Evolutionary conservation across 1,284 basidiomycete species (phyloP).

Genomic region (Coniophora puteana): DNA sequence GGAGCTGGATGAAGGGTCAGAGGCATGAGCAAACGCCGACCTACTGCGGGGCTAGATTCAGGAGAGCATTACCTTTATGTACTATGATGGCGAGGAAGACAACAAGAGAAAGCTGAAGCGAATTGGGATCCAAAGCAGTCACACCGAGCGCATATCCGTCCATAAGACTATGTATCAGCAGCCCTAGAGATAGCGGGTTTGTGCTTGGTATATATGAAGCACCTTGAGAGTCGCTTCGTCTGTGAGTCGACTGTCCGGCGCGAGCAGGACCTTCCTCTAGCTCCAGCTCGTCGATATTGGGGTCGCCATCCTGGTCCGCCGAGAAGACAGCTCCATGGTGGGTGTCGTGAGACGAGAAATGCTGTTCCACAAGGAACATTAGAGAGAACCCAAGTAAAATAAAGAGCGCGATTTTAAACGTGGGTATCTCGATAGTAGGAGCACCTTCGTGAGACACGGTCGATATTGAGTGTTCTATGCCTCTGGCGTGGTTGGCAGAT

Average conservation of each 20-base stretch:
- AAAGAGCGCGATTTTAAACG: constrained; percentile 62
- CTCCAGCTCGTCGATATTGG: constrained; percentile 57
- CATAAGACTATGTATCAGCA: constrained; percentile 83
- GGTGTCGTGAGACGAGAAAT: constrained; percentile 48
- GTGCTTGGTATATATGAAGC: constrained; percentile 32
- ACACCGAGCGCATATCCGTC: constrained; percentile 91
- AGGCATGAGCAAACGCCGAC: constrained; percentile 3
- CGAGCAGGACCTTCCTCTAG: constrained; percentile 29
- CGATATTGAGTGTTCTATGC: constrained; percentile 53
- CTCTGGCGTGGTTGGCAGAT: constrained; percentile 35
- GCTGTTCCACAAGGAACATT: constrained; percentile 78
- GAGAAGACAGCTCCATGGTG: too few species aligned
- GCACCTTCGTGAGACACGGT: constrained; percentile 30
- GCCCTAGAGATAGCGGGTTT: constrained; percentile 76
- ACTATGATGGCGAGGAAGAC: constrained; percentile 87
- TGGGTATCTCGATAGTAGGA: constrained; percentile 38
- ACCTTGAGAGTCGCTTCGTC: constrained; percentile 9
- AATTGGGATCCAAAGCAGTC: constrained; percentile 47
- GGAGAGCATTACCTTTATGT: constrained; percentile 67
- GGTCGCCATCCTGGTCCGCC: constrained; percentile 36
- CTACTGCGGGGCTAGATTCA: too few species aligned
- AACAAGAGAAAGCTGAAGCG: constrained; percentile 58
- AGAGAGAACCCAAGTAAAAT: constrained; percentile 80
- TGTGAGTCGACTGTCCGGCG: constrained; percentile 7
- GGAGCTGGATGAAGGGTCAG: constrained; percentile 53